phyloP scores from a whole-genome alignment of 2,329 filamentous ascomycete species.

The Dryadomyces quercivorus region DNA sequence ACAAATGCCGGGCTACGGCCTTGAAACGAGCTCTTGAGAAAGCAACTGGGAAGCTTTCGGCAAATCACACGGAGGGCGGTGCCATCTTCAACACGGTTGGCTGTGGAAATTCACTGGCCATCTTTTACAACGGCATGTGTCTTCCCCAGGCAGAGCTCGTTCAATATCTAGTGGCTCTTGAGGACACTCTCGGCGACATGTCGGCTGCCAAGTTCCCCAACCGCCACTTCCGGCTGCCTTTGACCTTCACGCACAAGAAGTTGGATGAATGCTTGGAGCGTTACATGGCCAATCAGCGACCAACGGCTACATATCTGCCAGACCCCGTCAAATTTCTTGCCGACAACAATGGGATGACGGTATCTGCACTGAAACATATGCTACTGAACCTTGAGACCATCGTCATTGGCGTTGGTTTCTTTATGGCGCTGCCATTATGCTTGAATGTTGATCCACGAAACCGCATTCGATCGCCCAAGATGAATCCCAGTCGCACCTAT shows the following conservation, averaged over 20 bases:
- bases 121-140: not conserved
- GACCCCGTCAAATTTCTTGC: constrained; percentile 26
- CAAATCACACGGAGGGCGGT: not conserved
- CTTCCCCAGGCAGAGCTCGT: not conserved
- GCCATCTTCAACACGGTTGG: constrained; percentile 1
- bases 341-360: constrained; percentile 17
- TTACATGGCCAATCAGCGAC: constrained; percentile 44
- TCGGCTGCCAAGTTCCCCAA: constrained; percentile 1
- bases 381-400: constrained; percentile 9
- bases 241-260: constrained; percentile 14
- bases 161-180: not conserved
- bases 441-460: constrained; percentile 14
- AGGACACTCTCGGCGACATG: not conserved
- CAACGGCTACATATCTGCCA: constrained; percentile 43
- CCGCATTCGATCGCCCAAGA: constrained; percentile 17
- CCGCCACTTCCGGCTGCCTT: constrained; percentile 14
- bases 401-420: constrained; percentile 19
- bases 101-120: constrained; percentile 1
- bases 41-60: not conserved
- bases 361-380: not conserved
- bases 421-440: constrained; percentile 12
- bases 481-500: constrained; percentile 21
- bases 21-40: not conserved
- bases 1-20: constrained; percentile 1
- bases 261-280: constrained; percentile 33